Conservation (phyloP, 371 early-diverging fungal genomes). For the Blakeslea trispora region DNA sequence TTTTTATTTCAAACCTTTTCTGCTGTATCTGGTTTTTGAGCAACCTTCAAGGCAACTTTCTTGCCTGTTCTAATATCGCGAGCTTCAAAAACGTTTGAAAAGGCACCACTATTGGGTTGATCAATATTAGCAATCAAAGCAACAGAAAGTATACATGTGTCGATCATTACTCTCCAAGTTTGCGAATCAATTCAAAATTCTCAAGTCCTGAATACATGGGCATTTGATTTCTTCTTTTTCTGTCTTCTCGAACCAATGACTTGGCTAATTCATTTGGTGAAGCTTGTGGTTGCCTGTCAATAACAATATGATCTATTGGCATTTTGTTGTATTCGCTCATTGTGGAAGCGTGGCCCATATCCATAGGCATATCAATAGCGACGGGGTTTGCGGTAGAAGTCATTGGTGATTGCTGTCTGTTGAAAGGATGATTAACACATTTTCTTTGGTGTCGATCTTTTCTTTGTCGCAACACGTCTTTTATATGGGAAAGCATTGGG, state of each 20-base stretch:
- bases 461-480: conserved; percentile 25
- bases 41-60: conserved; percentile 78
- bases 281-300: neutral
- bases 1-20: conserved; percentile 44
- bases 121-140: neutral
- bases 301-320: conserved; percentile 6
- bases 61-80: conserved; percentile 52
- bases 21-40: conserved; percentile 53
- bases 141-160: conserved; percentile 5
- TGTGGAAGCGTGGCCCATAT: neutral
- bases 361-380: neutral
- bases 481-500: conserved; percentile 20
- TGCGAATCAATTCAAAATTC: conserved; percentile 44
- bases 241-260: conserved; percentile 10
- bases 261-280: conserved; percentile 16
- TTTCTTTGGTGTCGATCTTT: conserved; percentile 15
- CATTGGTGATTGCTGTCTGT: conserved; percentile 3
- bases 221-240: conserved; percentile 25
- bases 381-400: neutral
- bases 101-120: conserved; percentile 71
- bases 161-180: conserved; percentile 61
- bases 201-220: conserved; percentile 56
- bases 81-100: conserved; percentile 77
- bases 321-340: neutral
- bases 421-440: conserved; percentile 6